phyloP scores from a whole-genome alignment of 225 moss, liverwort and hornwort genomes.

The Anthoceros angustus region DNA sequence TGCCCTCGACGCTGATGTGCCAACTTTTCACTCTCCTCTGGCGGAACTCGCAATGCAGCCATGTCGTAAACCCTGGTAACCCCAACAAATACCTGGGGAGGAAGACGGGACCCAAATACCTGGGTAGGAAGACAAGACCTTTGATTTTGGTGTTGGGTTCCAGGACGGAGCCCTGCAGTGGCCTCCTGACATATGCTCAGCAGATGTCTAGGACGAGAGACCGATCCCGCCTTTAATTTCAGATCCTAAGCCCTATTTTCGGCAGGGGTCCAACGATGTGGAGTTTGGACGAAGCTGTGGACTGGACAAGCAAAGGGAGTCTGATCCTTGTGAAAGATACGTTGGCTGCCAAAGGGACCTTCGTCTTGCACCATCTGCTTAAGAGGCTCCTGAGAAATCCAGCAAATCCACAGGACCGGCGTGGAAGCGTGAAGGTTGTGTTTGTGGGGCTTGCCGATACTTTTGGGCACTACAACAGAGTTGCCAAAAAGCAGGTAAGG shows the following conservation, averaged over 20 bases:
- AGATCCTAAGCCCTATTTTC: not conserved
- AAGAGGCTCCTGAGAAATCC: constrained; percentile 39
- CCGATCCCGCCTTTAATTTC: too few relatives aligned
- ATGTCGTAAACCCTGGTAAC: constrained; percentile 51
- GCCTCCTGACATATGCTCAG: too few relatives aligned
- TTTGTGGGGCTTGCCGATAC: constrained; percentile 58
- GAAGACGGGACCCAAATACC: too few relatives aligned
- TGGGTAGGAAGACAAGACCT: too few relatives aligned
- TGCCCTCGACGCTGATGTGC: constrained; percentile 37
- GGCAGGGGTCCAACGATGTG: not conserved
- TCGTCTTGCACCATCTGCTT: constrained; percentile 49
- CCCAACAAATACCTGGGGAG: constrained; percentile 46
- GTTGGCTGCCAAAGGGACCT: constrained; percentile 55
- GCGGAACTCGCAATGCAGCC: constrained; percentile 46
- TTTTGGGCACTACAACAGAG: constrained; percentile 63
- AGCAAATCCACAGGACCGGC: constrained; percentile 9
- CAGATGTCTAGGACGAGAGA: too few relatives aligned
- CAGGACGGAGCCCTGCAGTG: too few relatives aligned
- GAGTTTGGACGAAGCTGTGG: constrained; percentile 33
- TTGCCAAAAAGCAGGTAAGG: constrained; percentile 60
- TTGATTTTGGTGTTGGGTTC: too few relatives aligned
- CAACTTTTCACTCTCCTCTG: constrained; percentile 32
- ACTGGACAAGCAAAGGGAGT: constrained; percentile 31
- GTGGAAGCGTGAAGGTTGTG: constrained; percentile 26
- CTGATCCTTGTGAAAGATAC: constrained; percentile 51